Conservation (phyloP, 306 rosid genomes). For the Delonix regia region DNA sequence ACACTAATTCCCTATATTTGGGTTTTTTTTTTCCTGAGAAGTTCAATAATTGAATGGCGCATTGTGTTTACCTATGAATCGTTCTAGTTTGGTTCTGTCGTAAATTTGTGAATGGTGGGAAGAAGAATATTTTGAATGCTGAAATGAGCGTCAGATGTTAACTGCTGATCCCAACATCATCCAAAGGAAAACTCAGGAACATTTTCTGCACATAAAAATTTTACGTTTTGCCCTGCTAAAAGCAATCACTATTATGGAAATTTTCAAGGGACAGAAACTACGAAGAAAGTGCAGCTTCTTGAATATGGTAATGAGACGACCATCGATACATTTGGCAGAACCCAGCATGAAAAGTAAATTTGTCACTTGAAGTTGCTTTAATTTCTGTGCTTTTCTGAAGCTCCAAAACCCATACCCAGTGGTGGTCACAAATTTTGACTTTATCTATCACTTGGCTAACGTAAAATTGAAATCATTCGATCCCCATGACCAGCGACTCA, state of each 20-base stretch:
- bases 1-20: neutral
- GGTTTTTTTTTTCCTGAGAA: neutral
- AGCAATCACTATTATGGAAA: neutral
- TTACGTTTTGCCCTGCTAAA: neutral
- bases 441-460: neutral
- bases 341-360: neutral
- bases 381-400: neutral
- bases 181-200: no score
- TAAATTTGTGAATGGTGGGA: no score
- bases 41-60: neutral
- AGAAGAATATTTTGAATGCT: no score
- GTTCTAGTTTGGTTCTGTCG: no score
- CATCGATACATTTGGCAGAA: neutral
- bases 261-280: neutral
- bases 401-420: constrained; percentile 4
- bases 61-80: no score
- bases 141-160: no score
- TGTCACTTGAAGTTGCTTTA: neutral
- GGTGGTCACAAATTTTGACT: constrained; percentile 41
- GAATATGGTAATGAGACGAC: neutral
- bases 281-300: neutral
- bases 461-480: neutral
- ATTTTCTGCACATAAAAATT: neutral
- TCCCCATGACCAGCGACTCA: neutral
- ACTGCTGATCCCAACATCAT: no score